phyloP scores from a whole-genome alignment of 2,329 filamentous ascomycete species.

The Penicillium corylophilum region DNA sequence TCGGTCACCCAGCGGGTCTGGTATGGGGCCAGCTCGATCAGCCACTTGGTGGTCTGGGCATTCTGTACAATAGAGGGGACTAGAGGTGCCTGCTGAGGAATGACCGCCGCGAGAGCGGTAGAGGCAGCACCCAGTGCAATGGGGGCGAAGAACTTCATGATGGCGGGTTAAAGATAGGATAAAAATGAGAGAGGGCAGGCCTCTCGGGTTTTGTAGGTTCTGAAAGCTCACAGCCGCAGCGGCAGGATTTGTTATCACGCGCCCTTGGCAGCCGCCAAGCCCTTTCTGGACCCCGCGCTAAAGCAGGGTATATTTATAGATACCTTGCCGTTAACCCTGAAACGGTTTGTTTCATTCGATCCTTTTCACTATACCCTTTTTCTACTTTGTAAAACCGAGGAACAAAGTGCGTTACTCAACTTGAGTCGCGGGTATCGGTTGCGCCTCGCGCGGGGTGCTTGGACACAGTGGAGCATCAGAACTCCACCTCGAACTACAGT shows the following conservation, averaged over 20 bases:
- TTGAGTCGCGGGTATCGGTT: not conserved
- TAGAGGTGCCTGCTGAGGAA: conserved; percentile 34
- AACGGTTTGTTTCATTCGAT: not conserved
- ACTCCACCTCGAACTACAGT: not conserved
- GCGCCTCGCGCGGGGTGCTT: conserved; percentile 1
- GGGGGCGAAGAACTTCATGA: conserved; percentile 38
- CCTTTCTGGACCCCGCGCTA: conserved; percentile 25
- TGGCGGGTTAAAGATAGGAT: conserved; percentile 5
- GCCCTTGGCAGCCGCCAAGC: conserved; percentile 20
- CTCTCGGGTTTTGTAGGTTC: conserved; percentile 9
- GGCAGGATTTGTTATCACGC: conserved; percentile 15
- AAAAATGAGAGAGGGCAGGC: conserved; percentile 1
- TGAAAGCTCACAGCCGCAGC: not conserved
- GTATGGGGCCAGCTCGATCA: conserved; percentile 82
- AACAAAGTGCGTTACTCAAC: not conserved
- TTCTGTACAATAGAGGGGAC: conserved; percentile 25
- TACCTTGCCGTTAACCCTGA: not conserved
- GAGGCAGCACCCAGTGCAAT: conserved; percentile 36
- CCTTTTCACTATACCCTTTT: not conserved
- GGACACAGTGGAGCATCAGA: conserved; percentile 1
- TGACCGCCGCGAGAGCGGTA: conserved; percentile 32
- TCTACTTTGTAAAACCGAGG: not conserved
- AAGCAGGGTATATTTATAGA: conserved; percentile 3
- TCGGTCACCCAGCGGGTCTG: conserved; percentile 86
- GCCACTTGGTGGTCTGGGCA: conserved; percentile 56